phyloP scores from a whole-genome alignment of 305 asterid genomes.

The Solanum chacoense region DNA sequence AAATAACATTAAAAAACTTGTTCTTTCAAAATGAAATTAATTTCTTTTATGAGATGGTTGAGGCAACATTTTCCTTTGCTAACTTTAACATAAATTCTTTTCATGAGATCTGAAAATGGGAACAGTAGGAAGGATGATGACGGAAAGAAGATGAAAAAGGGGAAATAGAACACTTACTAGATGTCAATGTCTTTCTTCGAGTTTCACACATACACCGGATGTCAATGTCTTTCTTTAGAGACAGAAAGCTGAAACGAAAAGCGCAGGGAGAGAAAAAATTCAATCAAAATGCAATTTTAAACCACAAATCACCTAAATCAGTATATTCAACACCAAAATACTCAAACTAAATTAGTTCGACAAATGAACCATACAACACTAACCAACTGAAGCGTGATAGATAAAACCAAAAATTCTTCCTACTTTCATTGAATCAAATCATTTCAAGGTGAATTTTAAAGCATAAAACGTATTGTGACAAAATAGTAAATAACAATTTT shows the following conservation, averaged over 20 bases:
- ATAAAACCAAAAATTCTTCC: too few relatives aligned
- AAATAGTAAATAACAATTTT: too few relatives aligned
- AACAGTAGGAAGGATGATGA: not conserved
- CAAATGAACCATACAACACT: too few relatives aligned
- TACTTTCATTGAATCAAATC: too few relatives aligned
- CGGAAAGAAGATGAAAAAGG: not conserved
- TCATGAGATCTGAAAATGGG: not conserved
- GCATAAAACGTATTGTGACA: too few relatives aligned
- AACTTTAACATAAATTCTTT: too few relatives aligned
- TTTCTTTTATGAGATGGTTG: not conserved
- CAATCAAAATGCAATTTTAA: too few relatives aligned
- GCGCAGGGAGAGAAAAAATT: not conserved
- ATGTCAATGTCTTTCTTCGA: not conserved
- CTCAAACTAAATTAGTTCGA: too few relatives aligned
- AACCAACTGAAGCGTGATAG: too few relatives aligned
- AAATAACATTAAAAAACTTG: not conserved
- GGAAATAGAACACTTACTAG: not conserved
- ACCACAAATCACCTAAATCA: too few relatives aligned
- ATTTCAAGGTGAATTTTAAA: too few relatives aligned
- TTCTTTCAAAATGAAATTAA: not conserved
- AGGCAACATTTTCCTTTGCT: not conserved
- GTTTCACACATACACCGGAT: not conserved
- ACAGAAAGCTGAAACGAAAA: not conserved
- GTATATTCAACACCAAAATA: too few relatives aligned
- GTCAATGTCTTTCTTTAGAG: not conserved